Evolutionary conservation across 1,139 yeast genomes (phyloP).

Genomic region (Hyphopichia pseudoburtonii): DNA sequence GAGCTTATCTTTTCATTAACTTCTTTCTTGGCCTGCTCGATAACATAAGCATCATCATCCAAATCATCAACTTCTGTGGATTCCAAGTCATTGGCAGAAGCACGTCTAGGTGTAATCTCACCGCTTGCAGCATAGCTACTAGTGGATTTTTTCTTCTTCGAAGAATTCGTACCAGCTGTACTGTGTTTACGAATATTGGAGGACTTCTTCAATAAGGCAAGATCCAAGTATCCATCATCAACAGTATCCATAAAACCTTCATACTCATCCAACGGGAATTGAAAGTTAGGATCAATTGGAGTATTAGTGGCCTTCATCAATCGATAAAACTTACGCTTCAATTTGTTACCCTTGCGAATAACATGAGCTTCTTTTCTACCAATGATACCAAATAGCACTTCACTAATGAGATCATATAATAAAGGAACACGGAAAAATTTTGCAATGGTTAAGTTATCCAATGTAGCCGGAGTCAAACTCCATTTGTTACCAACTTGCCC

Average conservation of each 20-base stretch:
- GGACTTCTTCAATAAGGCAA: slow-evolving; percentile 49
- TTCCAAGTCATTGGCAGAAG: slow-evolving; percentile 4
- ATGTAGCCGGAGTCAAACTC: slow-evolving; percentile 64
- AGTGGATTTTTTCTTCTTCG: slow-evolving; percentile 12
- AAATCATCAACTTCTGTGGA: slow-evolving; percentile 5
- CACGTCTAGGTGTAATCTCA: slow-evolving; percentile 3
- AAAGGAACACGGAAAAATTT: slow-evolving; percentile 67
- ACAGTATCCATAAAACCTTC: slow-evolving; percentile 48
- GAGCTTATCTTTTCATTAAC: slow-evolving; percentile 6
- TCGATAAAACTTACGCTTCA: slow-evolving; percentile 29
- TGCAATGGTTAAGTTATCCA: slow-evolving; percentile 62
- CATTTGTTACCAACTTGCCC: slow-evolving; percentile 78
- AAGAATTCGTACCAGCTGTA: slow-evolving; percentile 10
- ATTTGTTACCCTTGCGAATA: slow-evolving; percentile 38
- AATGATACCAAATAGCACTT: slow-evolving; percentile 65
- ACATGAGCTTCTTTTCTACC: slow-evolving; percentile 62
- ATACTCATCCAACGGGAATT: slow-evolving; percentile 46
- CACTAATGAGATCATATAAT: slow-evolving; percentile 65
- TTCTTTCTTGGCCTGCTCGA: slow-evolving; percentile 5
- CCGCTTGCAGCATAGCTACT: neutral
- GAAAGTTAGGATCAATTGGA: slow-evolving; percentile 22
- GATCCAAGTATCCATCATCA: slow-evolving; percentile 65
- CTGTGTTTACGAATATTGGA: slow-evolving; percentile 27
- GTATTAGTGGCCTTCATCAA: slow-evolving; percentile 25
- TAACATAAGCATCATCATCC: slow-evolving; percentile 5